Evolutionary conservation across 495 filamentous ascomycete genomes (phyloP).

Genomic region (Aspergillus saccharolyticus): DNA sequence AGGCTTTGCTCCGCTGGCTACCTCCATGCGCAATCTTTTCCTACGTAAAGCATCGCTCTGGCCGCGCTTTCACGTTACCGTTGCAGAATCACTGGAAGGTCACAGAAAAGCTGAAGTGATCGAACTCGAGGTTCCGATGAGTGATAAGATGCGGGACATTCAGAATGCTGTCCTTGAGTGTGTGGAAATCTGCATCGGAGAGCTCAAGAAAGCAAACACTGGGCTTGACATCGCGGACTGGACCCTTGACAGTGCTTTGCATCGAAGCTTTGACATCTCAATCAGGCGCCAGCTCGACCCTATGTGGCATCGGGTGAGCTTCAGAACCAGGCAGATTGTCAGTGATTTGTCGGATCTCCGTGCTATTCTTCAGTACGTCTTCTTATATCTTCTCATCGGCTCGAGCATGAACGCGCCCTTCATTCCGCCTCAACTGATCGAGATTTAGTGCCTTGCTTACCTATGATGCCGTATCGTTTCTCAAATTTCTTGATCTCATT

Average conservation of each 20-base stretch:
- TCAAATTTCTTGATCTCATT: slow-evolving; percentile 91
- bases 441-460: slow-evolving; percentile 59
- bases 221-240: slow-evolving; percentile 96
- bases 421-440: slow-evolving; percentile 17
- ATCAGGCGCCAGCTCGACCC: slow-evolving; percentile 88
- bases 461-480: slow-evolving; percentile 86
- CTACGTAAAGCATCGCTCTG: slow-evolving; percentile 83
- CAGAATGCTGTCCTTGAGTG: slow-evolving; percentile 94
- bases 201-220: slow-evolving; percentile 82
- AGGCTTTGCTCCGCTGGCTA: slow-evolving; percentile 83
- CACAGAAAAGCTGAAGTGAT: slow-evolving; percentile 93
- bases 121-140: slow-evolving; percentile 96
- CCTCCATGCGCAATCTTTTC: slow-evolving; percentile 91
- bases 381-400: neutral
- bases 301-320: slow-evolving; percentile 95
- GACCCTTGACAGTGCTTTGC: slow-evolving; percentile 91
- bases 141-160: slow-evolving; percentile 84
- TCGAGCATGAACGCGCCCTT: neutral
- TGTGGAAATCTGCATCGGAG: slow-evolving; percentile 87
- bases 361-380: slow-evolving; percentile 69
- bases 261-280: slow-evolving; percentile 86
- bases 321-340: slow-evolving; percentile 90
- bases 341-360: slow-evolving; percentile 81
- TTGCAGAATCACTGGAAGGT: slow-evolving; percentile 84
- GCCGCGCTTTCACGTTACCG: slow-evolving; percentile 90